A percentile compares a stretch with the other conserved stretches of the same genome.
These are phyloP conservation scores for Erysimum cheiri DNA, from an alignment of 441 rosid genomes.

Conservation along the genomic window DNA sequence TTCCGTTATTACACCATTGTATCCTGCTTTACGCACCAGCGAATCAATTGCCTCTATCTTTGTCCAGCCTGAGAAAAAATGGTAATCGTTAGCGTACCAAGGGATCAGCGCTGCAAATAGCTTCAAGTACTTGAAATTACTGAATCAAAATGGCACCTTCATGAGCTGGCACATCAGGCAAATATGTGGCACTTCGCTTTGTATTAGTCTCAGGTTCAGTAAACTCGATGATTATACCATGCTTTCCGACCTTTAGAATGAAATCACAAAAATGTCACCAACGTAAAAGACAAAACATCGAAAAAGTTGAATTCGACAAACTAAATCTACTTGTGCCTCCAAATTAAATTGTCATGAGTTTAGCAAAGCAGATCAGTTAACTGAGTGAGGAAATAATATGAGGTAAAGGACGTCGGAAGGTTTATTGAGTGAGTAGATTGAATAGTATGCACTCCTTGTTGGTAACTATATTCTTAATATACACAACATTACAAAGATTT, in stretches of 20 bases:
- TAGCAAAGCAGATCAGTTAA: not conserved
- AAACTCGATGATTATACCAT: slow-evolving; percentile 93
- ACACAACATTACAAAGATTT: not conserved
- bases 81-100: not conserved
- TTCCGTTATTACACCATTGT: slow-evolving; percentile 65
- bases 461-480: not conserved
- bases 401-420: not conserved
- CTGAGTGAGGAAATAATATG: not conserved
- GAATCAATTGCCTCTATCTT: slow-evolving; percentile 83
- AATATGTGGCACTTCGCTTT: slow-evolving; percentile 85
- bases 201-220: slow-evolving; percentile 66
- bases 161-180: slow-evolving; percentile 97
- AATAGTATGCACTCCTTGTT: not conserved
- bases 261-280: slow-evolving; percentile 31
- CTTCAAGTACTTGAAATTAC: not conserved
- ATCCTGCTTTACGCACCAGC: slow-evolving; percentile 90
- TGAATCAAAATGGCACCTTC: slow-evolving; percentile 65
- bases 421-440: not conserved
- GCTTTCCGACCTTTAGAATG: slow-evolving; percentile 73
- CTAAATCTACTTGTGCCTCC: not conserved
- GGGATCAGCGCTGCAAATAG: not conserved
- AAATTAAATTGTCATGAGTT: not conserved
- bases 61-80: slow-evolving; percentile 68
- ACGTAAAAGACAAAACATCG: slow-evolving; percentile 1
- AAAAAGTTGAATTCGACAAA: not conserved